Conservation (phyloP, 306 rosid genomes). For the Vigna hirtella region DNA sequence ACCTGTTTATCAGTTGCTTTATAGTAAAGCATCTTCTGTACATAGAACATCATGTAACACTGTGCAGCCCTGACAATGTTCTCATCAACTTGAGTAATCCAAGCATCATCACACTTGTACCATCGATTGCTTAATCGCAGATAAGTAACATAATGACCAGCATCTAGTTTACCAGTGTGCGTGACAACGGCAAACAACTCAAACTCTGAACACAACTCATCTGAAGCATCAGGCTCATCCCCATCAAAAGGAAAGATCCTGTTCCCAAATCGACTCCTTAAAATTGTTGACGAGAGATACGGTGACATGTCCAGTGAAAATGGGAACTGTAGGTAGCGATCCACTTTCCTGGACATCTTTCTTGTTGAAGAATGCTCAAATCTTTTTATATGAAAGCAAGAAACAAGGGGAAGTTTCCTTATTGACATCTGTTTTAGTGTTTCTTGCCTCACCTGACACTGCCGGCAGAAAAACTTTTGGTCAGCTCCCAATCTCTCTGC, state of each 20-base stretch:
- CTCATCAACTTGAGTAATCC: conserved; percentile 91
- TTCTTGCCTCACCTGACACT: conserved; percentile 90
- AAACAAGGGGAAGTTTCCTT: conserved; percentile 86
- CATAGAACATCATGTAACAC: conserved; percentile 96
- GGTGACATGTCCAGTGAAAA: conserved; percentile 89
- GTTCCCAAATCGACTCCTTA: conserved; percentile 82
- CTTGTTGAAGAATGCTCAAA: conserved; percentile 90
- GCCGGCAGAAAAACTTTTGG: conserved; percentile 94
- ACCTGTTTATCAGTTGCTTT: conserved; percentile 77
- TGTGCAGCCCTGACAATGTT: conserved; percentile 90
- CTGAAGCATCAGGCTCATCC: conserved; percentile 67
- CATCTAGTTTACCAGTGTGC: conserved; percentile 87
- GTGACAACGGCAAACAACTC: conserved; percentile 94
- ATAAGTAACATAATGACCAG: conserved; percentile 92
- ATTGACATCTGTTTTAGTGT: conserved; percentile 96
- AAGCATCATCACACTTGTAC: conserved; percentile 95
- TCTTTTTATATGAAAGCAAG: conserved; percentile 90
- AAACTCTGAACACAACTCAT: conserved; percentile 76
- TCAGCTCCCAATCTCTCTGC: conserved; percentile 92
- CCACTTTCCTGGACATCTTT: conserved; percentile 89
- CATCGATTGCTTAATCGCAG: conserved; percentile 81
- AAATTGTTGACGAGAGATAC: conserved; percentile 85
- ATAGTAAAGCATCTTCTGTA: conserved; percentile 90
- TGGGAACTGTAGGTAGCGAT: conserved; percentile 89
- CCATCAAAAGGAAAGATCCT: conserved; percentile 81